Base-by-base conservation (phyloP, 768 basidiomycete species). In the Boletus rufocinnamomeus region DNA sequence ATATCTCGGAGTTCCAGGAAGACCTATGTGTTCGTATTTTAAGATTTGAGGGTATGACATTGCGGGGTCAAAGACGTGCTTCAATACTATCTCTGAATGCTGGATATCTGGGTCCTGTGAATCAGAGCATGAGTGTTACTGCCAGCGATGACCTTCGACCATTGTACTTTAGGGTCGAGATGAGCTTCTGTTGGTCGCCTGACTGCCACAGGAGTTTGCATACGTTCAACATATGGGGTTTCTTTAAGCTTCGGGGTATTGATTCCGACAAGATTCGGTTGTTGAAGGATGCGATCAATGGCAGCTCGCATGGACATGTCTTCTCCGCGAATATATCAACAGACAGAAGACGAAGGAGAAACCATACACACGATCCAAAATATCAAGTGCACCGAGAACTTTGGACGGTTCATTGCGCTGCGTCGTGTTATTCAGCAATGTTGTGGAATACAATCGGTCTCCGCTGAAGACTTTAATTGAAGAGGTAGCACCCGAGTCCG, bases 241-340 rank as follows among this genome's bases (percentile, higher is more conserved):
- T 45, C 50, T 27, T 44, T 2, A 38, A 4, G 46, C 11, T 30
- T 45, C 9, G 28, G 46, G 14, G 27, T 30, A 50, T 47, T 21
- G 9, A 74, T 57, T 25, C 70, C 71, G 28, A 68, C 44, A 23
- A 72, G 63, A 51, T 59, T 63, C 16, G 72, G 63, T 43, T 62
- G 57, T 21, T 57, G 50, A 35, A 72, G 70, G 47, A 73, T 69
- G 21, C 69, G 62, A 4, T 69, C 60, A 45, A 73, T 66, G n/a
- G 72, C 69, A 53, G 69, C 64, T 41, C 74, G 68, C 52, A 68
- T 63, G 34, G 71, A 67, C 27, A 46, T 27, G 28, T 74, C 71
- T 72, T 51, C 40, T 37, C 52, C 44, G 23, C n/a, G 25, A 35
- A 25, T 25, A 49, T 23, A 43, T 64, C 49, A 59, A 47, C 32